A percentile compares a stretch with the other conserved stretches of the same genome.
Conservation (phyloP, 1,284 basidiomycete species). For the Malassezia obtusa region DNA sequence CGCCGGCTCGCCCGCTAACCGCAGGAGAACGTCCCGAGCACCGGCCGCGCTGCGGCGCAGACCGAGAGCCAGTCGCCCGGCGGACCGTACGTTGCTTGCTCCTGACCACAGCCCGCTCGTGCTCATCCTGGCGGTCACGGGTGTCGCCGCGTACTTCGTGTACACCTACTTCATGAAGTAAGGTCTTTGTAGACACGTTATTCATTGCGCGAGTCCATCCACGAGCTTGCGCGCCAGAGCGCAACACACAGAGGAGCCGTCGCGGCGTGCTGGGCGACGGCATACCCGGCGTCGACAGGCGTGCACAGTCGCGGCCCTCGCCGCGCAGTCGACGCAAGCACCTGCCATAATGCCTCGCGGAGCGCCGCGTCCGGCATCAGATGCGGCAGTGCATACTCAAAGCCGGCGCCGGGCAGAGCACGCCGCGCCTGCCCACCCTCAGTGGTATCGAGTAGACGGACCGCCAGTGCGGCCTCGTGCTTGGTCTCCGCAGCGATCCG, state of each 20-base stretch:
- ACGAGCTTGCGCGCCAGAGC: slow-evolving; percentile 11
- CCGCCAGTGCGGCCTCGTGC: no score
- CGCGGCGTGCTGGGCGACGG: no score
- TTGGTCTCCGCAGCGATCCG: no score
- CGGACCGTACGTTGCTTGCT: slow-evolving; percentile 5
- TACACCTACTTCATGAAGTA: slow-evolving; percentile 7
- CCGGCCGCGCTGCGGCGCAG: background rate
- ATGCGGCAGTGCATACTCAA: background rate
- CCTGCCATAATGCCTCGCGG: background rate
- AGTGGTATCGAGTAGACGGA: no score
- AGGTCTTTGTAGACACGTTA: background rate
- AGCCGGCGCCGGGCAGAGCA: background rate
- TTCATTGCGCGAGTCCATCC: slow-evolving; percentile 7
- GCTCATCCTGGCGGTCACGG: slow-evolving; percentile 6
- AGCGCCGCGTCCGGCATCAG: background rate
- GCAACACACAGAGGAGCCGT: slow-evolving; percentile 1
- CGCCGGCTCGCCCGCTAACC: background rate
- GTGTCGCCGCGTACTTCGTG: slow-evolving; percentile 9
- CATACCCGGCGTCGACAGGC: background rate
- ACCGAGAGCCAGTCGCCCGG: slow-evolving; percentile 1
- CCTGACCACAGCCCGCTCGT: slow-evolving; percentile 8
- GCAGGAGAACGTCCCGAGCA: slow-evolving; percentile 13
- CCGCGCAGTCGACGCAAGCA: background rate
- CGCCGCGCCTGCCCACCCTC: background rate
- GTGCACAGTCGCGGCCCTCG: background rate